A percentile compares a stretch with the other conserved stretches of the same genome.
These are phyloP conservation scores for Taxawa tesnikishii DNA, from an alignment of 2,329 filamentous ascomycete species.

Conservation along the genomic window DNA sequence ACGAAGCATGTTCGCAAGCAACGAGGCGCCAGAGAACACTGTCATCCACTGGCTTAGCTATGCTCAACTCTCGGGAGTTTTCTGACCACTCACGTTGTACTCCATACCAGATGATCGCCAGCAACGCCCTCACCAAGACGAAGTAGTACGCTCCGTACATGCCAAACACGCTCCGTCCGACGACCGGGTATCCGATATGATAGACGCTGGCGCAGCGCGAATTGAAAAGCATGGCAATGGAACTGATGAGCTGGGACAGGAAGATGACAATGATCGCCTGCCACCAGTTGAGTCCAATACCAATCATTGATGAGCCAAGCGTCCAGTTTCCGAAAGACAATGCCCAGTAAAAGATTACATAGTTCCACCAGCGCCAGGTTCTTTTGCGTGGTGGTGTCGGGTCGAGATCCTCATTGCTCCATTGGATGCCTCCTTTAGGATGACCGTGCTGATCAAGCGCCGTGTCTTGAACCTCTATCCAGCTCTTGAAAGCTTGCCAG, in stretches of 20 bases:
- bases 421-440: slow-evolving; percentile 1
- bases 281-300: slow-evolving; percentile 34
- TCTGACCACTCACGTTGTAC: slow-evolving; percentile 14
- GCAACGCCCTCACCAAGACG: slow-evolving; percentile 25
- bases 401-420: slow-evolving; percentile 20
- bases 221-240: slow-evolving; percentile 33
- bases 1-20: slow-evolving; percentile 15
- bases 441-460: slow-evolving; percentile 12
- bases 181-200: slow-evolving; percentile 30
- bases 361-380: slow-evolving; percentile 29
- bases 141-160: slow-evolving; percentile 32
- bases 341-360: slow-evolving; percentile 26
- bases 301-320: slow-evolving; percentile 25
- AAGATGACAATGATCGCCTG: slow-evolving; percentile 32
- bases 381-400: slow-evolving; percentile 26
- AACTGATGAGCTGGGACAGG: slow-evolving; percentile 28
- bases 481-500: slow-evolving; percentile 12
- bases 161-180: slow-evolving; percentile 27
- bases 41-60: neutral
- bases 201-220: slow-evolving; percentile 29
- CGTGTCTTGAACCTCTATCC: slow-evolving; percentile 12
- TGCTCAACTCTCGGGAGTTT: neutral
- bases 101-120: slow-evolving; percentile 29
- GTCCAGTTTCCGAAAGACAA: slow-evolving; percentile 32
- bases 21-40: slow-evolving; percentile 13